Evolutionary conservation across 2,329 filamentous ascomycete genomes (phyloP), one percentile per base, ranked within the genome.

Genomic region (Arthroderma sp.): DNA sequence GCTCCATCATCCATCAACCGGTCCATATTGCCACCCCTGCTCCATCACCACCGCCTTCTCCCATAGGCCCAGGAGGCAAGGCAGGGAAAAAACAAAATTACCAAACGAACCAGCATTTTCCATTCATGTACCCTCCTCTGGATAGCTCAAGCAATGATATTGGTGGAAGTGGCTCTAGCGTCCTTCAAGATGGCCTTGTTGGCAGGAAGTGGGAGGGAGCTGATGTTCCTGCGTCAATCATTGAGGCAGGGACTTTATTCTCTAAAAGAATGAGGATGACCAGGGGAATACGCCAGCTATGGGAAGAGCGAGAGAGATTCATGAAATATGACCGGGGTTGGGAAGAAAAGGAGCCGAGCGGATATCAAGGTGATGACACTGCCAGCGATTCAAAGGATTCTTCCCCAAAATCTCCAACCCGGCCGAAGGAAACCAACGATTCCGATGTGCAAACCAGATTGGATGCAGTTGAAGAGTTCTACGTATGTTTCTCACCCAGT

Each of bases 51-150:
- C 15, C 15, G 15, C 91, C 91, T 0, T 91, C 91, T 1, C 95
- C 89, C 1, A 91, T 91, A 6, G 81, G 82, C 31, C 88, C 77
- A 1, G 77, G 87, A 28, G 87, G 87, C 0, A 98, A 96, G 62
- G 85, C 84, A 43, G 88, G 83, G 1, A 98, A 98, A 71, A 98
- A 98, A 60, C 91, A 98, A 58, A 98, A 96, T 54, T 98, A 98
- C 57, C 91, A 98, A 62, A 98, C 91, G 0, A 98, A 98, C 58
- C 91, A 98, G 56, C 91, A 95, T 59, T 96, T 98, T 52, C 91
- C 91, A 0, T 96, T 98, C 58, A 80, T 98, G 67, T 98, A 98
- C 54, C 91, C 91, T 1, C 91, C 91, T 1, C 69, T 95, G 11
- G 89, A 95, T 62, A 81, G 81, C 49, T 81, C 79, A 27, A 94